These are phyloP conservation scores for Sarcodon aspratus DNA, from an alignment of 768 basidiomycete species.

Conservation along the genomic window DNA sequence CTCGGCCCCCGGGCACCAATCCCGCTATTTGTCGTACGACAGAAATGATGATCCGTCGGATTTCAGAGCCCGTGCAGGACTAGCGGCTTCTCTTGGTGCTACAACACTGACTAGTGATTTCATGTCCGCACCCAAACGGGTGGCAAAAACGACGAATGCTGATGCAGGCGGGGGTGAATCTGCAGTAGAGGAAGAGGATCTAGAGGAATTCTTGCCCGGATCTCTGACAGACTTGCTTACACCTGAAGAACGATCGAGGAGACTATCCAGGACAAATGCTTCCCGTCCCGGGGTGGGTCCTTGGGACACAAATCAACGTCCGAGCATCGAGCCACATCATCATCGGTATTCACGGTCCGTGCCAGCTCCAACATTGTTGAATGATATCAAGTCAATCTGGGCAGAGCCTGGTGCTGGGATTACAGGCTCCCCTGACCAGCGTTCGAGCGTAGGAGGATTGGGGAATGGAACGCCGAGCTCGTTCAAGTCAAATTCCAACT, in stretches of 20 bases:
- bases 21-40: conserved; percentile 34
- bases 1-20: conserved; percentile 59
- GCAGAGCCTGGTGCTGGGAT: conserved; percentile 32
- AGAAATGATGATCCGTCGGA: conserved; percentile 18
- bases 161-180: conserved; percentile 16
- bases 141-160: conserved; percentile 2
- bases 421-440: conserved; percentile 25
- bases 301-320: conserved; percentile 4
- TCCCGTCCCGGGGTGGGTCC: conserved; percentile 9
- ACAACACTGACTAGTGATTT: conserved; percentile 20
- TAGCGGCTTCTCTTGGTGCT: conserved; percentile 56
- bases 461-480: conserved; percentile 40
- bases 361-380: conserved; percentile 63
- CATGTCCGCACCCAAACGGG: background rate
- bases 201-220: conserved; percentile 85
- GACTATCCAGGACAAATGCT: conserved; percentile 67
- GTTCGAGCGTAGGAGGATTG: conserved; percentile 9
- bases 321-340: conserved; percentile 20
- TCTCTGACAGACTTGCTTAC: conserved; percentile 85
- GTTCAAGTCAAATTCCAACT: conserved; percentile 32
- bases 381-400: conserved; percentile 78
- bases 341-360: conserved; percentile 81
- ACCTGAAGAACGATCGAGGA: conserved; percentile 71
- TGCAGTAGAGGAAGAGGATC: conserved; percentile 58
- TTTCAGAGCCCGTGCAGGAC: conserved; percentile 32